Evolutionary conservation across 169 alveolate species (phyloP).

Genomic region (Plasmodium coatneyi): DNA sequence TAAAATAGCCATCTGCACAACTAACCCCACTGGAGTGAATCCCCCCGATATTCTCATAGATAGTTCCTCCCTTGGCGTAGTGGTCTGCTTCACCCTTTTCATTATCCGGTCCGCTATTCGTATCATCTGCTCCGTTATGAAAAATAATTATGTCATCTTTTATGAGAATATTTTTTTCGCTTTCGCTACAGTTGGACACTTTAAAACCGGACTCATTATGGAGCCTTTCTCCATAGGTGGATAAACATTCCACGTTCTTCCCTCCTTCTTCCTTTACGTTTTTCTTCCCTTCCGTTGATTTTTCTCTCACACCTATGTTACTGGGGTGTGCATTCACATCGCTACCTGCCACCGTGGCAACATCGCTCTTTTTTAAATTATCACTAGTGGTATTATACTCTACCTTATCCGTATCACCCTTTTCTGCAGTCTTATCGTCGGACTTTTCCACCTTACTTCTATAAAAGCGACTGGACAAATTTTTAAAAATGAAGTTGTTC

Average conservation of each 20-base stretch:
- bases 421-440: not conserved
- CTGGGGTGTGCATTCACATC: not conserved
- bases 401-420: not conserved
- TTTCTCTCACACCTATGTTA: not conserved
- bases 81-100: not conserved
- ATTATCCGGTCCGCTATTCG: not conserved
- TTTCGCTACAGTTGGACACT: slow-evolving; percentile 35
- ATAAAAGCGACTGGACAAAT: slow-evolving; percentile 17
- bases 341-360: not conserved
- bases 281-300: not conserved
- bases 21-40: not conserved
- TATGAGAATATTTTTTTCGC: slow-evolving; percentile 39
- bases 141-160: slow-evolving; percentile 64
- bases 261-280: not conserved
- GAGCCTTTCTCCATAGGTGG: not conserved
- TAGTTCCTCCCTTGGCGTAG: not conserved
- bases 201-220: slow-evolving; percentile 12
- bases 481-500: slow-evolving; percentile 25
- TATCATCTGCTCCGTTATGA: slow-evolving; percentile 4
- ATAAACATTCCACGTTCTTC: not conserved
- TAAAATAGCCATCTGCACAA: not conserved
- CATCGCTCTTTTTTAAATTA: not conserved
- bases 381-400: not conserved
- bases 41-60: not conserved
- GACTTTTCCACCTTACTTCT: not conserved